Base-by-base conservation (phyloP, 257 asterid species). In the Oldenlandia corymbosa region DNA sequence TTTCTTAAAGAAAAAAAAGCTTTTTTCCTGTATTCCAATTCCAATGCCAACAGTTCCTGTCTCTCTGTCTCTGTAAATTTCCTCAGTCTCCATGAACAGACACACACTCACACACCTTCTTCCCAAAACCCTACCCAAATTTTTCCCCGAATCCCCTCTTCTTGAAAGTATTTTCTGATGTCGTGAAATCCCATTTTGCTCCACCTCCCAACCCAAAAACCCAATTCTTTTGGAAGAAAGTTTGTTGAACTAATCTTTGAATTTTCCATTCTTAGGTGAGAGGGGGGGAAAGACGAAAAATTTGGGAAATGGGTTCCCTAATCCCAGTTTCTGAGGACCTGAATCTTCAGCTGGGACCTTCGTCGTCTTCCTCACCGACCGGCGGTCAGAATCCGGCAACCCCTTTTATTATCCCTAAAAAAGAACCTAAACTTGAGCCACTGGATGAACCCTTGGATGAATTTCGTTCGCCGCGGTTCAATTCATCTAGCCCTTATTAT, bases 381-480 rank as follows among this genome's bases (percentile, higher is more conserved):
- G 1, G 51, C n/a, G n/a, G n/a, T n/a, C n/a, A n/a, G 16, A 8
- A 23, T 14, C 56, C 18, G 10, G n/a, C n/a, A n/a, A 41, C 28
- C 28, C 45, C 43, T 39, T 51, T 68, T 7, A n/a, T 68, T 54
- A 26, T 68, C 28, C 84, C 84, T 10, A 84, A 75, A 59, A 57
- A 62, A 21, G 89, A 80, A 63, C 94, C 91, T 0, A 85, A 83
- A 48, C 76, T 78, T 23, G 92, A 87, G 65, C 90, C 88, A 7
- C 13, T 79, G 3, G 88, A 84, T 17, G 90, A 87, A 7, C 43
- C 65, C 17, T 41, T 65, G 27, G 58, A 74, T 50, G 73, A 64
- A n/a, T n/a, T n/a, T n/a, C n/a, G 10, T 37, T 61, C 9, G 47
- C 60, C 10, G 60, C 26, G 18, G 23, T 66, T 55, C 46, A 64